Base-by-base conservation (phyloP, 805 yeast species). In the Diddensiella caesifluorescens region DNA sequence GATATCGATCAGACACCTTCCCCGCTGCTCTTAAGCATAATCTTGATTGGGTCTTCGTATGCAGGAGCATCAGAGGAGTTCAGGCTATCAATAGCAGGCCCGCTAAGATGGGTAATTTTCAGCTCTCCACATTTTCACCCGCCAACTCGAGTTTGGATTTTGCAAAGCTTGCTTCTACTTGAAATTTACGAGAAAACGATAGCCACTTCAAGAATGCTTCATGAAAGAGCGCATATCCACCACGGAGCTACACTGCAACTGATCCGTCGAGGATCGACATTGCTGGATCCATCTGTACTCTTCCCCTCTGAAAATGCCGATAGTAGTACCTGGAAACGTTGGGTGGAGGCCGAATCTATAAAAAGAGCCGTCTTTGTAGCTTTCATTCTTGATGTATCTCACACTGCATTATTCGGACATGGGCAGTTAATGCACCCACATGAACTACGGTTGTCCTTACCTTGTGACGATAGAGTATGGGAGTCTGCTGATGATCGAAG, bases 181-280 rank as follows among this genome's bases (percentile, higher is more conserved):
- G 95, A 86, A 55, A 77, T 79, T 63, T 80, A 77, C 55, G 95
- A 86, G 57, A 83, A 86, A 62, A 73, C 80, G 47, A 77, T 80
- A 48, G 68, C 86, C 0, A 71, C 75, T 35, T 71, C 75, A 37
- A 65, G 95, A 52, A 63, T 64, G 29, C 61, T 83, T 51, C 95
- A 86, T 57, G 95, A 86, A 62, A 62, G 95, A 36, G 83, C 86
- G 0, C 89, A 82, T 59, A 65, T 86, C 20, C 95, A 87, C 56
- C 95, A 86, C 60, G 95, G 92, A 2, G 81, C 95, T 0, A 78
- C 88, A 0, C 79, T 85, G 26, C 95, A 85, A 59, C 63, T 85
- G 32, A 62, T 85, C 37, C 65, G 94, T 50, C 69, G 95, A 51
- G 36, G 61, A 37, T 30, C 54, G 49, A 73, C 83, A 0, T 60